Conservation (phyloP, 495 filamentous ascomycete genomes). For the Aspergillus panamensis region DNA sequence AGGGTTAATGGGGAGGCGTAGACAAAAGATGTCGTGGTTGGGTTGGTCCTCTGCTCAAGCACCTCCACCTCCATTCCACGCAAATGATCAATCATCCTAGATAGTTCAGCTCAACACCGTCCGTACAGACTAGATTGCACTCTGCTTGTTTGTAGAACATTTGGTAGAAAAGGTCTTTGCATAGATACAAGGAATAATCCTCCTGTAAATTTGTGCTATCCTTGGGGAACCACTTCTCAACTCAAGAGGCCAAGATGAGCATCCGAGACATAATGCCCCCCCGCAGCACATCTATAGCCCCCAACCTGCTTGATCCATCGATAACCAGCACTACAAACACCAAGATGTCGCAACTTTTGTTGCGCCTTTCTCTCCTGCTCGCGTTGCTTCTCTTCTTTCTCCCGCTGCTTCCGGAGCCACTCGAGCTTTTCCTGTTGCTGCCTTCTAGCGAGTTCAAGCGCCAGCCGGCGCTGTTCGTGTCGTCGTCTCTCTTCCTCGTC, state of each 20-base stretch:
- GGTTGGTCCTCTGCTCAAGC: no score
- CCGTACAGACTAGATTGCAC: background rate
- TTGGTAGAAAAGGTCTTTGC: no score
- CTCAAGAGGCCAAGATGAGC: background rate
- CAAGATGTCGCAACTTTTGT: conserved; percentile 47
- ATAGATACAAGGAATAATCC: no score
- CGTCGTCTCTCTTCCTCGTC: conserved; percentile 25
- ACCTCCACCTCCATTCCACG: background rate
- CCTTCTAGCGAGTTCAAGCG: conserved; percentile 16
- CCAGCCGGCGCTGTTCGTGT: conserved; percentile 35
- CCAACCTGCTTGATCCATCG: conserved; percentile 50
- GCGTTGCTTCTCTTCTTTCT: conserved; percentile 19
- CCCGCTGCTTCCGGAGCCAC: conserved; percentile 25
- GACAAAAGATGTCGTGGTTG: no score
- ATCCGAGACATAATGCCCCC: conserved; percentile 36
- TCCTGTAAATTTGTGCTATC: no score
- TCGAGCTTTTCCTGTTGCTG: conserved; percentile 31
- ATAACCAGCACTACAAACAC: conserved; percentile 48
- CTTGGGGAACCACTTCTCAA: no score
- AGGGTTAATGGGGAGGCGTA: no score
- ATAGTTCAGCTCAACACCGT: background rate
- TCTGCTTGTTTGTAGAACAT: no score
- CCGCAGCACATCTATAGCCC: conserved; percentile 55
- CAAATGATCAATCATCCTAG: background rate
- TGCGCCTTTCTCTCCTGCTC: conserved; percentile 41